A percentile compares a stretch with the other conserved stretches of the same genome.
Conservation (phyloP, 108 stramenopile genomes). For the Cyclotella atomus region DNA sequence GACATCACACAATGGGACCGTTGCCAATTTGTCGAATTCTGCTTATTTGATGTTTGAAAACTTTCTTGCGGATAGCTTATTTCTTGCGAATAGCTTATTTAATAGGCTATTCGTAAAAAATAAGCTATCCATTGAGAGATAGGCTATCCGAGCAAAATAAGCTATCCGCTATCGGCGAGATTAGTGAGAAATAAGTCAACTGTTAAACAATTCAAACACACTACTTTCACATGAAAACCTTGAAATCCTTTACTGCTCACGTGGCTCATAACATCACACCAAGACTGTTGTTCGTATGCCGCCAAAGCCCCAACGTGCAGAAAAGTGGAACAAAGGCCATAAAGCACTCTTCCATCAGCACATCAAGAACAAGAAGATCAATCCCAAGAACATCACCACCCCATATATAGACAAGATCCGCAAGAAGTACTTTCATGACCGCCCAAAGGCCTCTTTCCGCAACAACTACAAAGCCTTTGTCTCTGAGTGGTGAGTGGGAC, state of each 20-base stretch:
- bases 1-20: too few relatives aligned
- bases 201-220: too few relatives aligned
- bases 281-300: not conserved
- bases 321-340: not conserved
- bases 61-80: too few relatives aligned
- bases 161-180: not conserved
- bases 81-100: too few relatives aligned
- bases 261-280: not conserved
- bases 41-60: too few relatives aligned
- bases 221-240: too few relatives aligned
- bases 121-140: not conserved
- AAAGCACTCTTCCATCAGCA: not conserved
- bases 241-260: not conserved
- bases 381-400: not conserved
- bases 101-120: not conserved
- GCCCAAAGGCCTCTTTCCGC: not conserved
- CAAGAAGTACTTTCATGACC: not conserved
- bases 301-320: too few relatives aligned
- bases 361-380: conserved; percentile 1
- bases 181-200: not conserved
- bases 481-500: not conserved
- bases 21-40: too few relatives aligned
- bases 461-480: not conserved
- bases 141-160: not conserved
- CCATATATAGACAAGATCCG: not conserved